Evolutionary conservation across 2,329 filamentous ascomycete genomes (phyloP).

Genomic region (Gliomastix tumulicola): DNA sequence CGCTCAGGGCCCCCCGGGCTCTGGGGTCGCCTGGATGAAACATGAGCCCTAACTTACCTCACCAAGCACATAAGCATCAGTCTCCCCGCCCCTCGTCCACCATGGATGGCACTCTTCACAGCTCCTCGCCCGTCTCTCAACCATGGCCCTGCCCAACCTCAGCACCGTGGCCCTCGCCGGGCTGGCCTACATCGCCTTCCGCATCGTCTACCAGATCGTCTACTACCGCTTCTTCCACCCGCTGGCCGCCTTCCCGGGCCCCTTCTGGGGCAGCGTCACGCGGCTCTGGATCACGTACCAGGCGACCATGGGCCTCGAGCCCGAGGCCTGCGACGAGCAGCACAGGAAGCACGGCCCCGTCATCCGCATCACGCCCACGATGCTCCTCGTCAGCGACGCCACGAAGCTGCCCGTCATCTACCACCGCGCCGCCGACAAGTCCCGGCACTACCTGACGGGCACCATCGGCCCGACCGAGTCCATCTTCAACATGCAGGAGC

Average conservation of each 20-base stretch:
- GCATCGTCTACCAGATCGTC: conserved; percentile 27
- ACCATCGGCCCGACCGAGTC: conserved; percentile 47
- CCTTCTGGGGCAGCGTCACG: conserved; percentile 48
- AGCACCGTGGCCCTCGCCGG: too few relatives aligned
- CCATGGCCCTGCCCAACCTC: too few relatives aligned
- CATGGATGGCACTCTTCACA: too few relatives aligned
- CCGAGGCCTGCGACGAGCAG: conserved; percentile 28
- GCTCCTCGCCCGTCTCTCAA: too few relatives aligned
- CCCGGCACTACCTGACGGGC: conserved; percentile 51
- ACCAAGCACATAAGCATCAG: too few relatives aligned
- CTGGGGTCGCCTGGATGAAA: too few relatives aligned
- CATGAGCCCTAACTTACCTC: too few relatives aligned
- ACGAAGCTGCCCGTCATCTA: conserved; percentile 50
- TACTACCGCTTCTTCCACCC: conserved; percentile 46
- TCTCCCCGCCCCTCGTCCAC: too few relatives aligned
- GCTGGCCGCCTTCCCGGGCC: conserved; percentile 42
- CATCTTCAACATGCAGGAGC: conserved; percentile 51
- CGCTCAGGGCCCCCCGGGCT: too few relatives aligned
- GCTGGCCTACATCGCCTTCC: conserved; percentile 12
- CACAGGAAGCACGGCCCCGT: conserved; percentile 44
- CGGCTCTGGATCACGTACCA: conserved; percentile 46
- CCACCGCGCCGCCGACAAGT: conserved; percentile 47
- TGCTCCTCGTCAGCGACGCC: conserved; percentile 45
- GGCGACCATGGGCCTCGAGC: conserved; percentile 38
- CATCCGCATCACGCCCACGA: conserved; percentile 43